Percentiles rank a stretch among this genome's conserved stretches.
Conservation (phyloP, 108 stramenopile species). For the Skeletonema potamos region DNA sequence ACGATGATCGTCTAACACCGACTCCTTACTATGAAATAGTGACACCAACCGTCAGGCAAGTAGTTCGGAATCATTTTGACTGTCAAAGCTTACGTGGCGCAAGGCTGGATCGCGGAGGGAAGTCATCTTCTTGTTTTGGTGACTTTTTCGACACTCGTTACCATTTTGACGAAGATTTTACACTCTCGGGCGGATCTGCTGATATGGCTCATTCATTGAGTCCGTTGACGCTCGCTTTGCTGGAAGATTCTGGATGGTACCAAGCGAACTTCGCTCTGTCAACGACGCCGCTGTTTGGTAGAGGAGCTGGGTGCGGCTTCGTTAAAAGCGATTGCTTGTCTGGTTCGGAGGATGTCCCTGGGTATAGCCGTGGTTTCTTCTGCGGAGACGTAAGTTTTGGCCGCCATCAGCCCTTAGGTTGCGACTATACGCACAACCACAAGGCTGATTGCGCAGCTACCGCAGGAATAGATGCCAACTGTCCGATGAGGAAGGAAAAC, state of each 20-base stretch:
- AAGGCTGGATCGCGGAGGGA: slow-evolving; percentile 19
- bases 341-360: slow-evolving; percentile 25
- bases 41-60: slow-evolving; percentile 45
- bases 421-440: slow-evolving; percentile 52
- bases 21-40: slow-evolving; percentile 34
- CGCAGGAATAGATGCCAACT: slow-evolving; percentile 1
- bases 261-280: slow-evolving; percentile 56
- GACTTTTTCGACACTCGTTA: slow-evolving; percentile 44
- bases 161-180: slow-evolving; percentile 45
- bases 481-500: slow-evolving; percentile 39
- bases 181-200: slow-evolving; percentile 21
- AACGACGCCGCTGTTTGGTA: slow-evolving; percentile 40
- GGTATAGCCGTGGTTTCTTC: slow-evolving; percentile 46
- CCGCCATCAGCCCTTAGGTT: slow-evolving; percentile 36
- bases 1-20: not conserved
- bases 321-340: slow-evolving; percentile 39
- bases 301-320: slow-evolving; percentile 51
- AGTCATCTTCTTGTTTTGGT: slow-evolving; percentile 56
- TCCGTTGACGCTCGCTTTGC: slow-evolving; percentile 42
- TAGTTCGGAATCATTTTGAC: slow-evolving; percentile 51
- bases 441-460: slow-evolving; percentile 33
- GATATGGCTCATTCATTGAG: slow-evolving; percentile 40
- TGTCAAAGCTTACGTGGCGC: slow-evolving; percentile 44
- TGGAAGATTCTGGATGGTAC: slow-evolving; percentile 58
- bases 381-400: slow-evolving; percentile 20